Evolutionary conservation across 495 filamentous ascomycete genomes (phyloP), one percentile per base, ranked within the genome.

Genomic region (Aspergillus ostianus): DNA sequence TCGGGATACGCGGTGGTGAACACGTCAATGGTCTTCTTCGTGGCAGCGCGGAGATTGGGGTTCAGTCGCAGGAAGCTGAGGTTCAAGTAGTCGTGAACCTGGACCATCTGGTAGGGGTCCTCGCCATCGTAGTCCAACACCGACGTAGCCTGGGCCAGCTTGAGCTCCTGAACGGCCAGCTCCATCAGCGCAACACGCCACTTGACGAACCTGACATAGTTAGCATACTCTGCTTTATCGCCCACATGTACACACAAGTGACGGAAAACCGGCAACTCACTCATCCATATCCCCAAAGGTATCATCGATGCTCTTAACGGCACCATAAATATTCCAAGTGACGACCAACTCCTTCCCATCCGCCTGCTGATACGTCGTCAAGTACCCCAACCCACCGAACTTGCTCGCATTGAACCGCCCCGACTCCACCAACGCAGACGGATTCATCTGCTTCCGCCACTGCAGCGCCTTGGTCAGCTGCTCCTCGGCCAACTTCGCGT

Each of bases 151-250:
- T 82, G 77, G 13, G 76, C 58, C 56, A 96, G 77, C 51, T 85
- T 77, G 26, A 97, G 83, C 50, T 89, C 83, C 49, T 84, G 74
- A 32, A 96, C 75, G 6, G 88, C 86, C 27, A 88, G 78, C 66
- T 96, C 92, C 92, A 96, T 93, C 50, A 96, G 84, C 0, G 87
- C 88, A 10, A 90, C 85, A 51, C 92, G 87, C 91, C 91, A 96
- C 55, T 86, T 83, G 63, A 96, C 77, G 76, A 96, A 96, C 45
- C 87, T 92, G 20, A 29, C 21, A 19, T 32, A 20, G 57, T 32
- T 60, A 56, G 58, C 18, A 47, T 41, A 20, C n/a, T 47, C 20
- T 21, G 17, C 51, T 47, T 29, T 41, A 20, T 58, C 41, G 32
- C 46, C 21, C 0, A 23, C 46, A 36, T 44, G 13, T 12, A 12